Base-by-base conservation (phyloP, 2,329 filamentous ascomycete species). In the Fusarium stilboides region DNA sequence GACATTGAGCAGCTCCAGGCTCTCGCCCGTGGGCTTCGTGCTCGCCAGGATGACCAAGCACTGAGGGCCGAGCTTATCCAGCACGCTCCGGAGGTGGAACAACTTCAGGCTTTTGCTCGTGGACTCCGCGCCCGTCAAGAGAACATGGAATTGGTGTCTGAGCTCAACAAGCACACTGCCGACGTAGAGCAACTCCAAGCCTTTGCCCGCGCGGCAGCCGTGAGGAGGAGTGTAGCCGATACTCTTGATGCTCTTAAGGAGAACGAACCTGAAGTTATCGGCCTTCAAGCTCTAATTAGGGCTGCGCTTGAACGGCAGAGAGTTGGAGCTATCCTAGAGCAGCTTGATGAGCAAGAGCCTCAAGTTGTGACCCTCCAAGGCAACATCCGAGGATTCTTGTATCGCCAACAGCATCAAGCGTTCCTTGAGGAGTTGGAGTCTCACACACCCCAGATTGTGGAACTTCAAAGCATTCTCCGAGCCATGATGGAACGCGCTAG, bases 401-500 rank as follows among this genome's bases (percentile, higher is more conserved):
- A 86, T 71, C 87, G 93, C 58, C 83, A 89, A 63, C 79, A 87
- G 45, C 87, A 91, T 36, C 80, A 82, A 47, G 83, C 85, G 4
- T 84, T 95, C 44, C 85, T 97, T 15, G 87, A 90, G 17, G 86
- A 92, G 42, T 87, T 98, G 26, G 83, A 89, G 52, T 88, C 89
- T 3, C 88, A 93, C 71, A 88, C 91, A 37, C 83, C 88, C 1
- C 87, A 90, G 64, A 87, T 94, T 39, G 81, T 89, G 24, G 82
- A 89, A 33, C 84, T 98, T 4, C 96, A 99, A 79, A 89, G 89
- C 28, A 82, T 94, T 9, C 86, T 89, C 33, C 89, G 95, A 62
- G 94, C 93, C 2, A 92, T 97, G 86, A 85, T 97, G 68, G 83
- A 92, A 40, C 89, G 96, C 46, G 87, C 89, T 47, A 86, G 91